A percentile compares a stretch with the other conserved stretches of the same genome.
These are phyloP conservation scores for Cnidoscolus chayamansa DNA, from an alignment of 441 rosid genomes.

Conservation along the genomic window DNA sequence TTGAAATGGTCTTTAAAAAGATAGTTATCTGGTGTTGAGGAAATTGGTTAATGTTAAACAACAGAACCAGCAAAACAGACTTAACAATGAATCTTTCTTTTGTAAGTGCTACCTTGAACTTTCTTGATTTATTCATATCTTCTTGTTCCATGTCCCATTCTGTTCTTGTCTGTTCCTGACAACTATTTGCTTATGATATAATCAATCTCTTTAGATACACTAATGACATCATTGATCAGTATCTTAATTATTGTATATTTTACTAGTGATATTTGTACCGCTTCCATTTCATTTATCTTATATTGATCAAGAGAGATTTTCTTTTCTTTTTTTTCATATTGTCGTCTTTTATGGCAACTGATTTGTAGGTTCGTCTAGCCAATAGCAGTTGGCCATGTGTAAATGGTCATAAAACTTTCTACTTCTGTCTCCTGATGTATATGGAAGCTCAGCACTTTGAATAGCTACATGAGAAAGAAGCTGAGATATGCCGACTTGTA, in stretches of 20 bases:
- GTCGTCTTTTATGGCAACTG: neutral
- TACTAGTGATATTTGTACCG: no score
- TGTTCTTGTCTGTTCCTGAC: neutral
- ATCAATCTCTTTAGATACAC: neutral
- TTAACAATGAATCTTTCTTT: neutral
- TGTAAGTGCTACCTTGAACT: neutral
- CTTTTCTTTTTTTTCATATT: neutral
- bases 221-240: neutral
- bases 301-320: neutral
- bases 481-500: no score
- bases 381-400: neutral
- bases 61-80: neutral
- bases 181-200: neutral
- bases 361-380: neutral
- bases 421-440: neutral
- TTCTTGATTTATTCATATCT: neutral
- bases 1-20: neutral
- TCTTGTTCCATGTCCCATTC: neutral
- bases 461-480: no score
- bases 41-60: no score
- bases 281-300: neutral
- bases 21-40: neutral
- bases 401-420: neutral
- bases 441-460: neutral
- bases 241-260: no score